phyloP scores from a whole-genome alignment of 768 basidiomycete genomes.

The Serpula lacrymans region DNA sequence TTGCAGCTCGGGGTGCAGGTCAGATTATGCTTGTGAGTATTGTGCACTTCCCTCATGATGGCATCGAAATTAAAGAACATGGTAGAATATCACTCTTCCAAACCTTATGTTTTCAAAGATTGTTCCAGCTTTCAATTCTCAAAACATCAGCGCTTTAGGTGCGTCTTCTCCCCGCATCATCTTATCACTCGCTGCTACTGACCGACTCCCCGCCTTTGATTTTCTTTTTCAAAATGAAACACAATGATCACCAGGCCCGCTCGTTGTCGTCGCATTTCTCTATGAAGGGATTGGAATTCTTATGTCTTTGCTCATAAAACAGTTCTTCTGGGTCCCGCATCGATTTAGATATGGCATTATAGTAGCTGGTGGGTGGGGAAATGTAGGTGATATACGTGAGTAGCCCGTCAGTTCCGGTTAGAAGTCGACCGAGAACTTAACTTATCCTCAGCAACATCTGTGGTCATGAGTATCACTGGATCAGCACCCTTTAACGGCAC shows the following conservation, averaged over 20 bases:
- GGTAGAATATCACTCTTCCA: conserved; percentile 56
- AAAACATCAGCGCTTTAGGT: conserved; percentile 58
- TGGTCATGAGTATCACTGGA: conserved; percentile 60
- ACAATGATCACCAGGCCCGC: conserved; percentile 43
- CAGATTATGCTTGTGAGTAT: conserved; percentile 52
- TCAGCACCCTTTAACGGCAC: conserved; percentile 59
- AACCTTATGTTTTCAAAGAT: conserved; percentile 71
- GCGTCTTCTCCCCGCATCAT: conserved; percentile 9
- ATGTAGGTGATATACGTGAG: conserved; percentile 70
- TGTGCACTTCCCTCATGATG: too few species aligned
- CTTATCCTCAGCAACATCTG: conserved; percentile 52
- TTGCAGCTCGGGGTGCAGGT: conserved; percentile 56
- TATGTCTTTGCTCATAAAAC: conserved; percentile 53
- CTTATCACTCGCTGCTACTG: too few species aligned
- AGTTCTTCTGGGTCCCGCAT: conserved; percentile 75
- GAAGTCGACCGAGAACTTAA: not conserved
- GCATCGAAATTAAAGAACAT: not conserved
- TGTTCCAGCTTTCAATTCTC: conserved; percentile 57
- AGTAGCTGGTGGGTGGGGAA: conserved; percentile 66
- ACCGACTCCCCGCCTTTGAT: too few species aligned
- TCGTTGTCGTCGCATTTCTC: conserved; percentile 55
- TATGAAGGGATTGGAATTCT: conserved; percentile 56
- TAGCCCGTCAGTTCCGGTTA: not conserved
- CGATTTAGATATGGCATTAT: conserved; percentile 70
- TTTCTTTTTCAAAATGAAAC: conserved; percentile 2